Conservation (phyloP, 2,329 filamentous ascomycete species). For the Geosmithia flava region DNA sequence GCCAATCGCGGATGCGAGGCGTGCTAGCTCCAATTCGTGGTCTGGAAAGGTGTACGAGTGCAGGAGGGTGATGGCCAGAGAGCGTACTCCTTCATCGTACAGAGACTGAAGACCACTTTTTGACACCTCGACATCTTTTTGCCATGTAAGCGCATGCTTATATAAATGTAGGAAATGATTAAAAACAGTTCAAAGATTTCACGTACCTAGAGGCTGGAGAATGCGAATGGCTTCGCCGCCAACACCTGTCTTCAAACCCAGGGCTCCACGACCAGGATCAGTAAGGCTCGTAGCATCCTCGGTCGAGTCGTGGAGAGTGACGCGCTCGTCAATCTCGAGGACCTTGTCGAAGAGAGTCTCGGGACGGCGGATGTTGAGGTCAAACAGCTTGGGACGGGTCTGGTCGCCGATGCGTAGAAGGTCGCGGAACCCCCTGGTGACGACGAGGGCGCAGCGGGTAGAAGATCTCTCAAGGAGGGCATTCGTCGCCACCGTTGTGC, state of each 20-base stretch:
- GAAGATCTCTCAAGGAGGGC: slow-evolving; percentile 82
- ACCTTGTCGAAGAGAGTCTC: slow-evolving; percentile 77
- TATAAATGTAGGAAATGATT: background rate
- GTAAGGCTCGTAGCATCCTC: slow-evolving; percentile 60
- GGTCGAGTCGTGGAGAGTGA: slow-evolving; percentile 83
- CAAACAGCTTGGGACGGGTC: slow-evolving; percentile 83
- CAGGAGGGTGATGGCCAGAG: slow-evolving; percentile 82
- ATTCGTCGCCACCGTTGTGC: slow-evolving; percentile 89
- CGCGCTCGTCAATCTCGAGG: slow-evolving; percentile 81
- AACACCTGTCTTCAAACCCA: slow-evolving; percentile 53
- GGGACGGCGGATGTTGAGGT: slow-evolving; percentile 75
- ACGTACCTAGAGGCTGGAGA: slow-evolving; percentile 24
- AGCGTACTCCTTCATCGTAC: slow-evolving; percentile 56
- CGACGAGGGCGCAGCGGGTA: slow-evolving; percentile 74
- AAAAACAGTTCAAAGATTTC: background rate
- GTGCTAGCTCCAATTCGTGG: slow-evolving; percentile 69
- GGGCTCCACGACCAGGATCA: slow-evolving; percentile 23
- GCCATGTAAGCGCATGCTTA: slow-evolving; percentile 8
- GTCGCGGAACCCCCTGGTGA: slow-evolving; percentile 79
- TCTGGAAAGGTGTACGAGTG: slow-evolving; percentile 85
- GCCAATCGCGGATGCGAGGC: slow-evolving; percentile 66
- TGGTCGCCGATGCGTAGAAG: slow-evolving; percentile 85
- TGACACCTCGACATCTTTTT: slow-evolving; percentile 42
- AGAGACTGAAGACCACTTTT: slow-evolving; percentile 45
- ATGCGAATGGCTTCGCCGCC: slow-evolving; percentile 60